Base-by-base conservation (phyloP, 345 rosid genomes). In the Hibiscus syriacus region DNA sequence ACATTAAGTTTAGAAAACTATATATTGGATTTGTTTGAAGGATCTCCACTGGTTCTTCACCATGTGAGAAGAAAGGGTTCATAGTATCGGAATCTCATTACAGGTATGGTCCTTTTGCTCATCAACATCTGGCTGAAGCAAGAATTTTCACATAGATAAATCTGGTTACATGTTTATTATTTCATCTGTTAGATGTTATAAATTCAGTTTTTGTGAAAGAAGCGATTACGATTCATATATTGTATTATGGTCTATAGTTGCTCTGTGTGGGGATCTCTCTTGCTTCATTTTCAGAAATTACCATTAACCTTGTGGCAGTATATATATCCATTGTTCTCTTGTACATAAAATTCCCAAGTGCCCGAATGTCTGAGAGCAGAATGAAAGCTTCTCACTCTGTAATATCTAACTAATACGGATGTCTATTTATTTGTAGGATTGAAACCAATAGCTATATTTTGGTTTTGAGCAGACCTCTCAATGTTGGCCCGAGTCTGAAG, bases 1-100 rank as follows among this genome's bases (percentile, higher is more conserved):
- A n/a, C n/a, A n/a, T n/a, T n/a, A n/a, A n/a, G n/a, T n/a, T n/a
- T n/a, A n/a, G 98, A 93, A 85, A 77, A 79, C 77, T 86, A 83
- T 77, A 72, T 90, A 64, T 74, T 78, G 60, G 91, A 93, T 77
- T 77, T 93, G 66, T 93, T 93, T 64, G 98, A 93, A 86, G 98
- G 98, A 72, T 72, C 72, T 0, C 87, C 94, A 32, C 66, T 78
- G 80, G 88, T 89, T 78, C 80, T 93, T 77, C 97, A 90, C 75
- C n/a, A n/a, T n/a, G n/a, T n/a, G n/a, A n/a, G n/a, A n/a, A n/a
- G n/a, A n/a, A n/a, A n/a, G n/a, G n/a, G n/a, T n/a, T n/a, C n/a
- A n/a, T n/a, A n/a, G n/a, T n/a, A n/a, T n/a, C n/a, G n/a, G n/a
- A n/a, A n/a, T n/a, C n/a, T n/a, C n/a, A n/a, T n/a, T 56, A 29